Evolutionary conservation across 768 basidiomycete genomes (phyloP), one percentile per base, ranked within the genome.

Genomic region (Pleurotus salmoneostramineus): DNA sequence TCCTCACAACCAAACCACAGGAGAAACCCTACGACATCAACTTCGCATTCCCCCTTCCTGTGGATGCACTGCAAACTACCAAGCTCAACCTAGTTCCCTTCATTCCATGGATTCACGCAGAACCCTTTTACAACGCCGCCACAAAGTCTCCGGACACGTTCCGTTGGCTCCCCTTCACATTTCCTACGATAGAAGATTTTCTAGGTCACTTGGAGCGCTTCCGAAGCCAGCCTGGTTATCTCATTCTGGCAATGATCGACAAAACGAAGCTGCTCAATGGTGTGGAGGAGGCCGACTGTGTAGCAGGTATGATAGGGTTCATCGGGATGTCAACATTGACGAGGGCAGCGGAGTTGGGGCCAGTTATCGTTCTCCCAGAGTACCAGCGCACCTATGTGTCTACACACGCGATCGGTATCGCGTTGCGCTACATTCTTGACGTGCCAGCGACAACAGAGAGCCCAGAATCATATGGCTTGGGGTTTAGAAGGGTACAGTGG

Each of bases 261-360:
- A 78, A 77, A 57, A 74, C 76, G 0, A 72, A 72, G 31, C 56
- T 69, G 6, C 32, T 63, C n/a, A 51, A 42, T 14, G 60, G 63
- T 50, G 56, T 56, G 14, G 56, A 65, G 7, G 60, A 64, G 21
- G 58, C 62, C 2, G 66, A 66, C 4, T 64, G 64, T 21, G 64
- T 85, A n/a, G 83, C 82, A 12, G 84, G 82, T 1, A 66, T 78
- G 27, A 78, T 84, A 3, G 83, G 78, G 0, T 70, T 78, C 57
- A 61, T 46, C 6, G 44, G 56, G 43, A 48, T 56, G 43, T 56
- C 56, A 15, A 14, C 1, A 6, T 8, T 33, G 44, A 56, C 31
- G 27, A 32, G 43, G 32, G 21, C 56, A n/a, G 56, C 37, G 3
- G 78, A 81, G 59, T 68, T 79, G 14, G 75, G 72, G 17, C 65